Evolutionary conservation across 495 filamentous ascomycete species (phyloP), one percentile per base, ranked within the genome.

Genomic region (Xylaria scruposa): DNA sequence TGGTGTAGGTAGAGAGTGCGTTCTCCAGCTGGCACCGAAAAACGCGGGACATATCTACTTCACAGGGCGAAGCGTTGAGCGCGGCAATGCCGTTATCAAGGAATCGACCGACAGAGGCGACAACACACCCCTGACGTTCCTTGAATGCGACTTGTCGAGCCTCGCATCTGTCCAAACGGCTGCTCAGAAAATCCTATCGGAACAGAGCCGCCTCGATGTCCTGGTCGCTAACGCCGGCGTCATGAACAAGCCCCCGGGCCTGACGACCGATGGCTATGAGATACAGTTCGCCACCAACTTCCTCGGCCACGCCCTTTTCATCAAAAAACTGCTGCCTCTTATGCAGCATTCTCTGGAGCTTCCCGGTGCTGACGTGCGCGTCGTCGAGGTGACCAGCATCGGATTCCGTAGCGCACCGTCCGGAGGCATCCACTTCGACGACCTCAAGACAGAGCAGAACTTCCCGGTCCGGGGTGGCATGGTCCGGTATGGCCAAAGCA

Each of bases 191-290:
- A 78, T 85, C 69, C 72, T 80, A 1, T 47, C 53, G 29, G 69
- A 79, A 44, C 79, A 72, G 21, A 44, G 63, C 17, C 78, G 53
- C 2, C 64, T 91, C 3, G 88, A 92, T 67, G 72, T 88, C 31
- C 81, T 94, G 5, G 81, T 92, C 53, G 84, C 86, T 78, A 93
- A 92, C 72, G 90, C 91, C 4, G 90, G 91, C 40, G 83, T 90
- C 60, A 88, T 90, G 86, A 85, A 80, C 1, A 71, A 83, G 8
- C 83, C 87, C 0, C 78, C 78, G 2, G 75, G 78, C 0, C 73
- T 78, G 0, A 91, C 90, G 1, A 74, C 80, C 19, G 87, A 91
- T 19, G 88, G 90, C 19, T 89, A 89, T 73, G 90, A 93, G 73
- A 82, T 89, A 44, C 88, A 91, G 69, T 88, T 92, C 73, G 89